A percentile compares a stretch with the other conserved stretches of the same genome.
Conservation (phyloP, 2,329 filamentous ascomycete species). For the Alternaria triticimaculans region DNA sequence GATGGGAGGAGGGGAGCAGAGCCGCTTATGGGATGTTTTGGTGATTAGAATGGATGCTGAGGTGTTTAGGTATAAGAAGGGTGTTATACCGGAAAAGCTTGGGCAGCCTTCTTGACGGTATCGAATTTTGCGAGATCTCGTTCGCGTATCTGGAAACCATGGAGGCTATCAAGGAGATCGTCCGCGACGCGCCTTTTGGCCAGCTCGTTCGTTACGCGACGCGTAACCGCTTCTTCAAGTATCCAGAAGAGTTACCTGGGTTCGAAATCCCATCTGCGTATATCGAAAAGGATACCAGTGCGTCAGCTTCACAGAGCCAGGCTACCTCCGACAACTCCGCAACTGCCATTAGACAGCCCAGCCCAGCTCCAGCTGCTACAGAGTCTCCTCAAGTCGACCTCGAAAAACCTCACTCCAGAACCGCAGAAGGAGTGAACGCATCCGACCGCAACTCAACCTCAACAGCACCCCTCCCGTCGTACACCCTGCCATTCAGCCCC, state of each 20-base stretch:
- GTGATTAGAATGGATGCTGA: background rate
- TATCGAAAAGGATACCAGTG: background rate
- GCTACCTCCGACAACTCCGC: background rate
- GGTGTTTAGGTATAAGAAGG: accelerated
- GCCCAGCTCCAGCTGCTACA: background rate
- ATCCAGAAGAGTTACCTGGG: slow-evolving; percentile 65
- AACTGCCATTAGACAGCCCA: slow-evolving; percentile 22
- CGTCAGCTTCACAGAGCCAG: too few relatives aligned
- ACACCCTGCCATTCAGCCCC: background rate
- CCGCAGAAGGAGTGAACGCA: too few relatives aligned
- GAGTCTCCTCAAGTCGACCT: background rate
- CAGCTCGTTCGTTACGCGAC: slow-evolving; percentile 64
- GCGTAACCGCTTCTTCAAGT: slow-evolving; percentile 60
- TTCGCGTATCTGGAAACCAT: background rate
- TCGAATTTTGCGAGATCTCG: background rate
- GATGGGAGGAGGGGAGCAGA: background rate
- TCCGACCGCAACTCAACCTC: background rate
- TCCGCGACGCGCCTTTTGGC: slow-evolving; percentile 66
- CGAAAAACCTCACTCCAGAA: background rate
- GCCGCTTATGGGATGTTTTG: background rate
- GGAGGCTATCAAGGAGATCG: slow-evolving; percentile 22
- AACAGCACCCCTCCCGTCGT: background rate
- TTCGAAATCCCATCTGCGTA: slow-evolving; percentile 60
- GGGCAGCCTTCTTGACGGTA: too few relatives aligned
- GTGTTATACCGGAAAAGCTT: background rate